These are phyloP conservation scores for Epichloe brachyelytri DNA, from an alignment of 2,329 filamentous ascomycete genomes.

Conservation along the genomic window DNA sequence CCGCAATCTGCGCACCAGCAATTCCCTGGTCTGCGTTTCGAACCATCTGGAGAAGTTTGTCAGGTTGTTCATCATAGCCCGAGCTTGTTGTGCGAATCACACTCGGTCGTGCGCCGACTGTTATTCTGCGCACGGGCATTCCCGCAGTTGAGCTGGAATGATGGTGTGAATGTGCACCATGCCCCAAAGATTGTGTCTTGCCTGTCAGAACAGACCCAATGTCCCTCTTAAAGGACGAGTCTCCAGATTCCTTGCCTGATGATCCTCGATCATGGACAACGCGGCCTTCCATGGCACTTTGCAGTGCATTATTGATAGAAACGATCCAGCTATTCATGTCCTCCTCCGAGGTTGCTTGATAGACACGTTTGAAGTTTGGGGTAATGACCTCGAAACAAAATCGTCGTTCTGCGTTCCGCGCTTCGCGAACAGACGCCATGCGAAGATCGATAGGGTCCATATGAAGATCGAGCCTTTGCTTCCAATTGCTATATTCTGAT, in stretches of 20 bases:
- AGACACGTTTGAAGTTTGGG: conserved; percentile 87
- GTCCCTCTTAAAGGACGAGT: conserved; percentile 59
- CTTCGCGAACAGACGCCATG: conserved; percentile 93
- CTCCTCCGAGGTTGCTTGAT: conserved; percentile 94
- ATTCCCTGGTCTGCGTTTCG: conserved; percentile 85
- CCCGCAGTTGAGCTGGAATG: conserved; percentile 31
- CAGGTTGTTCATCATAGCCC: conserved; percentile 67
- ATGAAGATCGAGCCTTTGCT: conserved; percentile 88
- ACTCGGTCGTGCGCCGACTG: conserved; percentile 74
- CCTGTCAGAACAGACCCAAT: conserved; percentile 89
- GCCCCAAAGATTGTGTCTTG: conserved; percentile 63
- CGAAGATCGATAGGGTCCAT: conserved; percentile 96
- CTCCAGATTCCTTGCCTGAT: conserved; percentile 23
- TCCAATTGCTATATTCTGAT: conserved; percentile 99
- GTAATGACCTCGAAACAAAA: conserved; percentile 99
- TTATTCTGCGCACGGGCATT: conserved; percentile 70
- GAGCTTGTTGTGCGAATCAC: conserved; percentile 57
- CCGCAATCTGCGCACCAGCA: conserved; percentile 90
- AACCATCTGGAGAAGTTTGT: conserved; percentile 74
- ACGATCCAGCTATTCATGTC: conserved; percentile 96
- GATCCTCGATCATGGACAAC: conserved; percentile 43
- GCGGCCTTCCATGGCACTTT: conserved; percentile 84
- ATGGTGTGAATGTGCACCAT: conserved; percentile 38
- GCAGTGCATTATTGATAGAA: conserved; percentile 92
- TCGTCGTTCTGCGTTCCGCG: conserved; percentile 81